Conservation (phyloP, 1,139 yeast genomes). For the Tardiomyces blankii region DNA sequence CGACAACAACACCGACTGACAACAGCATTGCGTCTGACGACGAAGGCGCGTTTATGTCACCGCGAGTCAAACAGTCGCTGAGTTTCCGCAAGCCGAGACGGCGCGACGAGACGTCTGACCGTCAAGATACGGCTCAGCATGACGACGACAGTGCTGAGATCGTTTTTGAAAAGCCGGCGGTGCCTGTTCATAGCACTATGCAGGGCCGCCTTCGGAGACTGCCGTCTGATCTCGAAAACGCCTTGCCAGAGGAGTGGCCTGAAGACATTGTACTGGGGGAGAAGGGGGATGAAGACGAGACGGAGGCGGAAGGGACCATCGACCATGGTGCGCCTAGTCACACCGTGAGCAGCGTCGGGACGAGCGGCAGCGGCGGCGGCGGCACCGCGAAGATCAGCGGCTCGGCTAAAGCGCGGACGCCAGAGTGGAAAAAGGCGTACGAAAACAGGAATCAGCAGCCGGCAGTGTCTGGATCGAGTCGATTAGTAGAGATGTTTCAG, state of each 20-base stretch:
- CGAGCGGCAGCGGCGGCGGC: background rate
- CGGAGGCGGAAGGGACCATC: too few relatives aligned
- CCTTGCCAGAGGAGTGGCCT: background rate
- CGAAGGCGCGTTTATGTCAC: background rate
- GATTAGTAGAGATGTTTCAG: background rate
- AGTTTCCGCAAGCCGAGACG: too few relatives aligned
- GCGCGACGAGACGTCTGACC: too few relatives aligned
- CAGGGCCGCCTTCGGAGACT: background rate
- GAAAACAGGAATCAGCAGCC: background rate
- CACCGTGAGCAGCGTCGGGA: background rate
- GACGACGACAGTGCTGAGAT: too few relatives aligned
- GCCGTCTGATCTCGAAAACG: background rate
- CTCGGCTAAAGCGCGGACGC: background rate
- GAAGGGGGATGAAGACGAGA: background rate
- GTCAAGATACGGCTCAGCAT: too few relatives aligned
- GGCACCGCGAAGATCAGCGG: background rate
- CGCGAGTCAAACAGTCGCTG: too few relatives aligned
- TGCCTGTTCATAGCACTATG: too few relatives aligned
- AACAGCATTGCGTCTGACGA: background rate
- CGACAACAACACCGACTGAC: background rate
- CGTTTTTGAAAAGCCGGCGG: too few relatives aligned
- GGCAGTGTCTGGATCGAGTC: background rate
- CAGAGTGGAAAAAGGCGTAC: background rate
- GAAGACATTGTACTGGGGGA: background rate
- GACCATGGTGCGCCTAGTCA: too few relatives aligned